phyloP scores from a whole-genome alignment of 2,329 filamentous ascomycete species.

The Coniochaeta ligniaria region DNA sequence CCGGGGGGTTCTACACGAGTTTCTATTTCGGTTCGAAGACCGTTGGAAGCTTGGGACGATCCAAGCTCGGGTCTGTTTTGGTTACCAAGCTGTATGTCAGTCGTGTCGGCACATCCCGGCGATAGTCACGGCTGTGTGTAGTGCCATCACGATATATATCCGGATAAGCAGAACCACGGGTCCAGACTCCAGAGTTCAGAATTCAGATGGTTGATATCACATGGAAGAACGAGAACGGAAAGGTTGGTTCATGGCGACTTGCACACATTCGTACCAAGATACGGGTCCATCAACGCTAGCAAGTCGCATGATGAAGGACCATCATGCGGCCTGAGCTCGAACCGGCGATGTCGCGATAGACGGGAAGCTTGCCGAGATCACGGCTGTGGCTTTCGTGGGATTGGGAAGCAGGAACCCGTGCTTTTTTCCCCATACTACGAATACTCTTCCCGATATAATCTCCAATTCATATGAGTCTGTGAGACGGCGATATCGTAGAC shows the following conservation, averaged over 20 bases:
- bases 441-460: not conserved
- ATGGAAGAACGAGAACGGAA: not conserved
- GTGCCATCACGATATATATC: not conserved
- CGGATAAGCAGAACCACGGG: not conserved
- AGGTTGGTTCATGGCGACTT: not conserved
- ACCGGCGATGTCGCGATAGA: not conserved
- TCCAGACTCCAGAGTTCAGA: not conserved
- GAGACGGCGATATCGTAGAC: not conserved
- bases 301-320: not conserved
- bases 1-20: not conserved
- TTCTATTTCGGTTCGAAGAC: not conserved
- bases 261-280: no score
- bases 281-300: not conserved
- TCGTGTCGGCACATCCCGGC: not conserved
- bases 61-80: not conserved
- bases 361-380: not conserved
- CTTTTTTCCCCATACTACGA: not conserved
- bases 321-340: not conserved
- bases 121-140: not conserved
- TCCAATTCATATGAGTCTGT: not conserved
- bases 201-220: not conserved
- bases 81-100: not conserved
- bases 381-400: not conserved
- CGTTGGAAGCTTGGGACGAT: not conserved
- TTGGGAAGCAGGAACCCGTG: not conserved